Base-by-base conservation (phyloP, 768 basidiomycete genomes). In the Mycena alexandri region DNA sequence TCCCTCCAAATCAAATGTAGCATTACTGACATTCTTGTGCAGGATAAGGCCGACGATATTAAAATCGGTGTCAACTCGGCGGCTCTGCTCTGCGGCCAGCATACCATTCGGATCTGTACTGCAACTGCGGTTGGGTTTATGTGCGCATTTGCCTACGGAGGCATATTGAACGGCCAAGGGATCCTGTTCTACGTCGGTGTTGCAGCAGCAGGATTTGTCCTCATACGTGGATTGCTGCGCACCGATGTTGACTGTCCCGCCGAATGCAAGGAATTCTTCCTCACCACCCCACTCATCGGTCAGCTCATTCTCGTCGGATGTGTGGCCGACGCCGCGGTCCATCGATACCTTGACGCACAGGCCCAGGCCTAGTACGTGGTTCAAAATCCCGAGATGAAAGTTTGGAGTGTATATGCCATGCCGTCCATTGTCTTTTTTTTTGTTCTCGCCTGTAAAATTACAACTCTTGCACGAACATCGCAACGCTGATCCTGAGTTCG, bases 11-110 rank as follows among this genome's bases (percentile, higher is more conserved):
- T 10, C 42, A 44, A 19, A 50, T 22, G n/a, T 53, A 22, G 8
- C 36, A 48, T 43, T 38, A 41, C 46, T 51, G 61, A 66, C 33
- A 13, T 48, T 52, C 56, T 21, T 84, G 81, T 71, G 6, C 77
- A 89, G 84, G 89, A 90, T 76, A 87, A 87, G 71, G 69, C 78
- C 25, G 89, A 90, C 76, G 89, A 90, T 73, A 71, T 83, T 41
- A 77, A 80, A 46, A 86, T 84, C 19, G 87, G 87, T 29, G 82
- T 91, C 57, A 83, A 86, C 74, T 89, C 88, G 17, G 87, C 85
- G 54, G 89, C 89, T 3, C 77, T 90, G 34, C 81, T 87, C 38
- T 87, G 87, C 70, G 85, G 82, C 5, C 72, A 79, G 17, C 75
- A 76, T 21, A 85, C 87, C 4, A 79, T 85, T 29, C 81, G 84